Conservation (phyloP, 139 green algal genomes). For the Tetradesmus obliquus region DNA sequence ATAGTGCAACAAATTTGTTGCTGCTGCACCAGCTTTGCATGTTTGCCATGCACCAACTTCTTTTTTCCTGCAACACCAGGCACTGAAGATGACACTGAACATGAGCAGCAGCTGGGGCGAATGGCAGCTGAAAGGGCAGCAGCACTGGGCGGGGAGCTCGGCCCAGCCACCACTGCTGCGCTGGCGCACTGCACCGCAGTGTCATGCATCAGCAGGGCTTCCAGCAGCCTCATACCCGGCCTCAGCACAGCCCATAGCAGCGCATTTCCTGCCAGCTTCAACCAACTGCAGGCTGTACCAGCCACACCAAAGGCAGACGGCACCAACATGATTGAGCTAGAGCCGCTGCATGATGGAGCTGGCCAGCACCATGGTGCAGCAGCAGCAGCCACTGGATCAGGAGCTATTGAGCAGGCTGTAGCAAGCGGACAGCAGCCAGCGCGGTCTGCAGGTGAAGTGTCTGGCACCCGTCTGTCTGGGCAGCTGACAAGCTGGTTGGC, state of each 20-base stretch:
- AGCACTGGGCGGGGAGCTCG: conserved; percentile 30
- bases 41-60: background rate
- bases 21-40: background rate
- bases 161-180: background rate
- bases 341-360: no score
- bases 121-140: conserved; percentile 10
- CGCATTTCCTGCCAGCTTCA: background rate
- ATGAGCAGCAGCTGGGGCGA: background rate
- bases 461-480: background rate
- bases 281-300: background rate
- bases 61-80: background rate
- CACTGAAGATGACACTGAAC: background rate
- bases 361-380: background rate
- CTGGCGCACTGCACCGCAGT: background rate
- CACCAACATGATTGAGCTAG: no score
- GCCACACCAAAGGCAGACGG: no score
- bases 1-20: background rate
- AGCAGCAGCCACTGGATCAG: background rate
- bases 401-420: background rate
- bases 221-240: background rate
- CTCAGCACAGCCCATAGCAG: background rate
- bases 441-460: background rate
- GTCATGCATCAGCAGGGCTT: background rate
- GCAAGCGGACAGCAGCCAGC: background rate
- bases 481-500: conserved; percentile 25